A percentile compares a stretch with the other conserved stretches of the same genome.
phyloP scores from a whole-genome alignment of 306 rosid genomes.

The Sindora glabra region DNA sequence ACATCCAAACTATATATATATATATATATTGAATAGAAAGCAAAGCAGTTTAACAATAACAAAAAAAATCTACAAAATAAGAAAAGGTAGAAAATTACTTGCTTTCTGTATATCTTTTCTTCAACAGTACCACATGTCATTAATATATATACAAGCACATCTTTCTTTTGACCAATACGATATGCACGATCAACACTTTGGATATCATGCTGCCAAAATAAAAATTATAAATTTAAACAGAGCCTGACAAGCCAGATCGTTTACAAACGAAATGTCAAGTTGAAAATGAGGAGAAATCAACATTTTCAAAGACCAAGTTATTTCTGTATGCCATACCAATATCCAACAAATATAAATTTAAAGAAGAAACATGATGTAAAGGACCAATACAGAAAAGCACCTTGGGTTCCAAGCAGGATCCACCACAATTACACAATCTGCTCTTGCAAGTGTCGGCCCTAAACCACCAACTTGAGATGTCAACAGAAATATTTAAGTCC shows the following conservation, averaged over 20 bases:
- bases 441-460: slow-evolving; percentile 91
- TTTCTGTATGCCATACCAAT: not conserved
- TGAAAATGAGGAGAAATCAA: not conserved
- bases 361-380: not conserved
- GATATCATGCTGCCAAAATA: slow-evolving; percentile 65
- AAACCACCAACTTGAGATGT: slow-evolving; percentile 99
- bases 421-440: slow-evolving; percentile 95
- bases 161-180: slow-evolving; percentile 88
- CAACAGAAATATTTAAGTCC: slow-evolving; percentile 80
- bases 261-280: not conserved
- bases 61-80: no score
- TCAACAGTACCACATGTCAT: slow-evolving; percentile 98
- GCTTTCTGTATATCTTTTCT: slow-evolving; percentile 91
- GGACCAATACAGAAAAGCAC: slow-evolving; percentile 25
- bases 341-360: not conserved
- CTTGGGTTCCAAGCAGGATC: slow-evolving; percentile 99
- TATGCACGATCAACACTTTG: slow-evolving; percentile 98
- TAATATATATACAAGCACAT: slow-evolving; percentile 81
- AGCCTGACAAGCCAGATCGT: slow-evolving; percentile 1
- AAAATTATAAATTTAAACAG: not conserved
- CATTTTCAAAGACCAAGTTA: not conserved
- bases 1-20: not conserved
- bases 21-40: not conserved
- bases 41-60: no score
- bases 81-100: slow-evolving; percentile 32